phyloP scores from a whole-genome alignment of 495 filamentous ascomycete species.

The Aspergillus kassunensis region DNA sequence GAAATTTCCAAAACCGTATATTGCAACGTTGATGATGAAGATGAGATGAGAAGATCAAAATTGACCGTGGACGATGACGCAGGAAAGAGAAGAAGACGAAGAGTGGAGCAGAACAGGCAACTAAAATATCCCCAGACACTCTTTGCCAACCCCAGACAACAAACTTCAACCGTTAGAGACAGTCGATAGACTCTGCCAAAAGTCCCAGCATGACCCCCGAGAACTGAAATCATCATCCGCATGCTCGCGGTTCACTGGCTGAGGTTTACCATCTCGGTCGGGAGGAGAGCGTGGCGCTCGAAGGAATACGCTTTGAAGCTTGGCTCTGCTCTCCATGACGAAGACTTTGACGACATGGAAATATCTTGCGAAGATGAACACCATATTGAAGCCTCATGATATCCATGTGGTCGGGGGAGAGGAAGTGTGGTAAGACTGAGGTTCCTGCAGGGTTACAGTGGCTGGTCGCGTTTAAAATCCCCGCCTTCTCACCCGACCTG shows the following conservation, averaged over 20 bases:
- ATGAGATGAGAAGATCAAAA: background rate
- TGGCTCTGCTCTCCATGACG: background rate
- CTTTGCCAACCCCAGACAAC: background rate
- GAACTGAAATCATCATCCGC: background rate
- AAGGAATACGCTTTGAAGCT: constrained; percentile 9
- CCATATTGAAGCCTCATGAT: background rate
- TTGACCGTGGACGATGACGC: constrained; percentile 5
- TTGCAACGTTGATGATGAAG: background rate
- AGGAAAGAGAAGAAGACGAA: background rate
- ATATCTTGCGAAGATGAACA: too few relatives aligned
- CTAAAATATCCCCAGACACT: constrained; percentile 11
- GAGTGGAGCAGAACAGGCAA: constrained; percentile 8
- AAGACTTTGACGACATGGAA: too few relatives aligned
- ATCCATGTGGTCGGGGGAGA: constrained; percentile 2
- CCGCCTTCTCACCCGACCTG: constrained; percentile 15
- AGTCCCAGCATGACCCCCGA: background rate
- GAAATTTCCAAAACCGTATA: background rate
- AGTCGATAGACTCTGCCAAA: background rate
- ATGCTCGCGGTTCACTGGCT: background rate
- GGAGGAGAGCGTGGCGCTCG: background rate
- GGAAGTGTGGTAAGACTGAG: background rate
- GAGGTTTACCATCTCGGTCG: background rate
- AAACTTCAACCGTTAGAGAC: background rate
- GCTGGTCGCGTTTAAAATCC: constrained; percentile 1
- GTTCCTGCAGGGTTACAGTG: constrained; percentile 8